Base-by-base conservation (phyloP, 805 yeast species). In the Phaffomyces antillensis region DNA sequence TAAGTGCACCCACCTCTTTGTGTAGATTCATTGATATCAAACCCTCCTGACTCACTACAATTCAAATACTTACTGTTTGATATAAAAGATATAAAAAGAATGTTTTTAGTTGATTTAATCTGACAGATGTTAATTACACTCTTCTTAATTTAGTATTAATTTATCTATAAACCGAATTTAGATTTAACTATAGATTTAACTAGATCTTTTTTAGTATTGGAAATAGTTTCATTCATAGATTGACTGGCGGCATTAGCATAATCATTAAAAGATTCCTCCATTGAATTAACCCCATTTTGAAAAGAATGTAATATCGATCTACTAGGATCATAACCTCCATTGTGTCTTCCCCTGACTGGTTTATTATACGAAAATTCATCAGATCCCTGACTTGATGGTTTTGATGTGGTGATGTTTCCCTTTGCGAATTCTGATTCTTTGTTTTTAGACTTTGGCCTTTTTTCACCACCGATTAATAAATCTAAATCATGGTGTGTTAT, bases 381-480 rank as follows among this genome's bases (percentile, higher is more conserved):
- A 9, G 41, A 36, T 5, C 46, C n/a, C 37, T 50, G 7, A 28
- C 41, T 17, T 36, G 32, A 11, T 25, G 35, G 33, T 15, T 52
- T 34, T 16, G 46, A 17, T 30, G 54, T 25, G 9, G 66, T 55
- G 8, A 67, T 43, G 3, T 63, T 68, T 45, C 74, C 77, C 50
- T 46, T 63, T 2, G 83, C 84, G 45, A 83, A 61, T 18, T 68
- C 70, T 42, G 81, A 76, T 53, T 86, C 95, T 53, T 86, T 93
- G 43, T 73, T 71, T 56, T 77, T 80, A 1, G 82, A 70, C 18
- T 72, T 66, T 38, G 83, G 79, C 50, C 96, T 73, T 43, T 78
- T 76, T 0, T 81, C 82, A 1, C 97, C 97, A 6, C 85, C 86
- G 34, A 91, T 71, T 37, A 87, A 58, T 12, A 57, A 44, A 47